Percentiles rank a stretch among this genome's conserved stretches.
These are phyloP conservation scores for Penicillium simplicissimum DNA, from an alignment of 495 filamentous ascomycete genomes.

Conservation along the genomic window DNA sequence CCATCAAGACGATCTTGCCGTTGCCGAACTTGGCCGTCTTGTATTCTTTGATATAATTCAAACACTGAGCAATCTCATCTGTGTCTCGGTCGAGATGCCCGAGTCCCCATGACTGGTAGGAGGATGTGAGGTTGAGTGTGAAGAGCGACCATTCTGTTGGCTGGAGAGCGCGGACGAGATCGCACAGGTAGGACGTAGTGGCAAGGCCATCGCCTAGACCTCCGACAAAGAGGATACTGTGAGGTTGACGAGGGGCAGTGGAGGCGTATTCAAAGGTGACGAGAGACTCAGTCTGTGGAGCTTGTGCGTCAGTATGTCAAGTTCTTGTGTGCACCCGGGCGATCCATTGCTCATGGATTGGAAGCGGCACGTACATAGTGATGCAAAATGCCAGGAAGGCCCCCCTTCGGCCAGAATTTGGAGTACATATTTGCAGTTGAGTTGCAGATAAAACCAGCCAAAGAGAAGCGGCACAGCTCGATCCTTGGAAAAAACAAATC, in stretches of 20 bases:
- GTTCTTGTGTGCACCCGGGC: background rate
- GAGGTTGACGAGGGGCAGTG: constrained; percentile 38
- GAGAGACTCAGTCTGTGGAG: constrained; percentile 45
- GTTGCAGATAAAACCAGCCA: background rate
- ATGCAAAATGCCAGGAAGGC: constrained; percentile 56
- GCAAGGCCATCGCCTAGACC: constrained; percentile 81
- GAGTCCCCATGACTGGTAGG: constrained; percentile 73
- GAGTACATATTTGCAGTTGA: constrained; percentile 39
- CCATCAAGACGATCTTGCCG: constrained; percentile 74
- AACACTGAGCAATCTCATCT: constrained; percentile 66
- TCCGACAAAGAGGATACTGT: constrained; percentile 78
- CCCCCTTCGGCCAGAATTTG: constrained; percentile 52
- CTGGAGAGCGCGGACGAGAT: constrained; percentile 55
- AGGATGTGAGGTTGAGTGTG: constrained; percentile 60
- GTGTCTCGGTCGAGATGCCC: constrained; percentile 68
- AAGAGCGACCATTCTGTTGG: constrained; percentile 62
- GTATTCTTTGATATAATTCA: constrained; percentile 65
- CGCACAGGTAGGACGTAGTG: constrained; percentile 60
- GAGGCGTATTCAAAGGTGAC: constrained; percentile 48
- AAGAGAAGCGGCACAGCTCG: background rate
- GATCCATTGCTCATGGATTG: background rate
- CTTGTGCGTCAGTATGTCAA: background rate
- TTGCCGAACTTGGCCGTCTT: constrained; percentile 38
- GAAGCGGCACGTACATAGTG: constrained; percentile 45
- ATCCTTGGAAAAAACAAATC: background rate